Evolutionary conservation across 2,329 filamentous ascomycete species (phyloP), one percentile per base, ranked within the genome.

Genomic region (Spiromastix sp.): DNA sequence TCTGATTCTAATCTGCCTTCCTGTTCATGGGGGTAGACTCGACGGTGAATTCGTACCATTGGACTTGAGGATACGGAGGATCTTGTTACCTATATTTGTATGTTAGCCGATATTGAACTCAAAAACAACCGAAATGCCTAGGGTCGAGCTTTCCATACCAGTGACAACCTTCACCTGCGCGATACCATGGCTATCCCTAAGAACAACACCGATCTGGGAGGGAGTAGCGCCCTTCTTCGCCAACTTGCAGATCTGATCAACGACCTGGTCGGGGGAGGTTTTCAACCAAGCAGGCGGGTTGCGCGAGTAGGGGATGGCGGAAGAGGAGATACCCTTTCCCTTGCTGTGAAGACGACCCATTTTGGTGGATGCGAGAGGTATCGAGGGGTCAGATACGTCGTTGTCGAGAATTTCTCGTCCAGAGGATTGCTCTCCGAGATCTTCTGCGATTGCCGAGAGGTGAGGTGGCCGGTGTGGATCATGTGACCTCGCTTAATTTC

Each of bases 281-380:
- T 98, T 98, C 70, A 96, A 75, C 91, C 91, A 98, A 54, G 87
- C 77, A 45, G 91, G 89, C 48, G 86, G 66, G 56, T 77, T 79
- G 72, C 91, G 89, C 54, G 85, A 94, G 81, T 96, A 98, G 63
- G 93, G 91, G 70, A 96, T 72, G 60, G 91, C 85, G 47, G 85
- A 94, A 71, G 85, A 71, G 53, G 85, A 86, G 72, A 98, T 98
- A 70, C 91, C 93, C 85, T 96, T 96, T 74, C 91, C 89, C 62
- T 95, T 94, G 78, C 77, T 84, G 81, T 98, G 93, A 81, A 96
- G 81, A 77, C 89, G 81, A 81, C 87, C 85, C 85, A 93, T 93
- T 55, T 48, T 48, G 49, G 34, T 32, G 30, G 36, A 25, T 30
- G 35, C 15, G 20, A 31, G 38, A 29, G 15, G 29, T 39, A 37